Evolutionary conservation across 1,139 yeast genomes (phyloP), one percentile per base, ranked within the genome.

Genomic region (Arxiozyma heterogenica): DNA sequence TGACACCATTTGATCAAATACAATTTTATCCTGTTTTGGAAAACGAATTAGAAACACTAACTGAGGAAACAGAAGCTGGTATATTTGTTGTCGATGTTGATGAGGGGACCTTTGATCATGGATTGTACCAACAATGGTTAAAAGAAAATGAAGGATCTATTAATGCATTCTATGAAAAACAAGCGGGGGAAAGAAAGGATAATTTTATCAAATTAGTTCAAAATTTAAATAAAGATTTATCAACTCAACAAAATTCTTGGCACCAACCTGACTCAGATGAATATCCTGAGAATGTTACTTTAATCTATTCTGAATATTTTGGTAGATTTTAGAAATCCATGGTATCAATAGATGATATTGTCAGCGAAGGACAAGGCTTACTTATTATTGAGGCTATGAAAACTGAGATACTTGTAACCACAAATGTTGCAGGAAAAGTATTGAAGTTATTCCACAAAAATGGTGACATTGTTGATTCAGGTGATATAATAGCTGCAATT

Each of bases 311-410:
- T 21, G 97, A 93, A 69, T 93, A 83, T 67, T 86, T 96, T 15
- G 98, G 98, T 55, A 78, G 98, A 62, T 90, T 93, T 81, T 93
- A 98, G 98, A 93, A 93, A 72, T 81, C 94, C 2, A 75, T 90
- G 61, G 95, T 86, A 41, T 73, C 77, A 53, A 91, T 80, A 48
- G 97, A 96, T n/a, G 94, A 86, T 61, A 71, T 61, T 22, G 95
- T 93, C 39, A 74, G 75, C 53, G 78, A 74, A 55, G 95, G 91
- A 41, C 93, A 88, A 64, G 90, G 90, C 4, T 75, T 93, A 59
- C 80, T 93, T 58, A 89, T 93, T 53, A 88, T 93, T 55, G 98
- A 93, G 71, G 98, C 98, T 53, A 93, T 93, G 98, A 93, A 93
- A 76, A 93, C 98, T 0, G 98, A 93, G 71, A 90, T 93, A 96